A percentile compares a stretch with the other conserved stretches of the same genome.
phyloP scores from a whole-genome alignment of 1,139 yeast genomes.

The Zygosaccharomyces pseudobailii region DNA sequence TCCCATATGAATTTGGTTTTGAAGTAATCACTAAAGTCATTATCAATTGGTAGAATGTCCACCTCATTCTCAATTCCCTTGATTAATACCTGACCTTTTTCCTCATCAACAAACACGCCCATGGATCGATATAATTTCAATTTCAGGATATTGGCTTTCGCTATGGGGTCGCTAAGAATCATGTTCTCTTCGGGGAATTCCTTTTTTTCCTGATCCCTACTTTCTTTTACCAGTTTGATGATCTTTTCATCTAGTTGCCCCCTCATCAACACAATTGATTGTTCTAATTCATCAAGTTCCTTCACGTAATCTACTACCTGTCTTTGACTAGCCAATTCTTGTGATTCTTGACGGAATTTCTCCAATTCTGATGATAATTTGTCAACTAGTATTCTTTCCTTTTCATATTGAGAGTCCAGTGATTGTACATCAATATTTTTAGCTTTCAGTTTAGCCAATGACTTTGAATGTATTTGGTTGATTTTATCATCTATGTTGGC shows the following conservation, averaged over 20 bases:
- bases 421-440: constrained; percentile 11
- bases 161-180: constrained; percentile 18
- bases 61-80: constrained; percentile 18
- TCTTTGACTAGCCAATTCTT: constrained; percentile 14
- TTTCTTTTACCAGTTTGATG: constrained; percentile 15
- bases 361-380: constrained; percentile 10
- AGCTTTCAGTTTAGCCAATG: constrained; percentile 11
- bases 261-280: constrained; percentile 14
- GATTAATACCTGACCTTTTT: constrained; percentile 26
- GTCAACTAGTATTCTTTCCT: constrained; percentile 8
- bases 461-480: constrained; percentile 10
- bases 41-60: constrained; percentile 26
- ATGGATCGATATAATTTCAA: constrained; percentile 30
- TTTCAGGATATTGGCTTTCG: constrained; percentile 24
- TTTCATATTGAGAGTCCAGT: constrained; percentile 9
- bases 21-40: constrained; percentile 24
- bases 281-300: constrained; percentile 25
- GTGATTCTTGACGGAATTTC: constrained; percentile 15
- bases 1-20: constrained; percentile 32
- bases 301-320: constrained; percentile 15
- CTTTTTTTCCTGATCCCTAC: constrained; percentile 10
- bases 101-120: constrained; percentile 29
- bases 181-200: constrained; percentile 6
- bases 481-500: constrained; percentile 16
- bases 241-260: constrained; percentile 20